A percentile compares a stretch with the other conserved stretches of the same genome.
Evolutionary conservation across 306 rosid genomes (phyloP).

Genomic region (Erythrophleum fordii): DNA sequence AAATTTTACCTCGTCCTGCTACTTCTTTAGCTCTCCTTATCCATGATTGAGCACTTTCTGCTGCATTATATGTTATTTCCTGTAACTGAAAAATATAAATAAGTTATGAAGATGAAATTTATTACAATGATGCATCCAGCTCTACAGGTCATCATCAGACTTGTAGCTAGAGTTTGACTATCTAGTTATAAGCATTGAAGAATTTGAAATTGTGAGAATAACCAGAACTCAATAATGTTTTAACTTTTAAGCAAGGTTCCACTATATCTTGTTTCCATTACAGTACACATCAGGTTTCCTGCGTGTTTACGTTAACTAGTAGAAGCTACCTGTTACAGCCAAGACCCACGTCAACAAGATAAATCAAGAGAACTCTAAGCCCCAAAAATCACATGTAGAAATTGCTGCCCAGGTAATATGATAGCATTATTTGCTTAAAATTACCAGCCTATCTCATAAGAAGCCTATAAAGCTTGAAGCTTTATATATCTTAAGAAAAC

Average conservation of each 20-base stretch:
- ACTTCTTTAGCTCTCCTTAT: constrained; percentile 74
- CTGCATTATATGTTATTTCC: constrained; percentile 63
- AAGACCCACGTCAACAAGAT: constrained; percentile 16
- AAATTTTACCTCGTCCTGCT: constrained; percentile 68
- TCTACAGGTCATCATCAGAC: constrained; percentile 5
- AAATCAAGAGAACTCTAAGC: neutral
- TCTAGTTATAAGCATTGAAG: constrained; percentile 4
- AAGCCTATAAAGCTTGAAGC: constrained; percentile 20
- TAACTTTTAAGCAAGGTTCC: constrained; percentile 13
- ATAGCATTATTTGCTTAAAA: constrained; percentile 1
- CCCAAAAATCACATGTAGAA: constrained; percentile 14
- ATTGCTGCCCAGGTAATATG: constrained; percentile 26
- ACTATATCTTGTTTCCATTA: constrained; percentile 24
- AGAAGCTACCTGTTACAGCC: constrained; percentile 6
- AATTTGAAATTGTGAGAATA: constrained; percentile 24
- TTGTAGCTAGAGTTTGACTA: constrained; percentile 7
- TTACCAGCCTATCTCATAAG: constrained; percentile 20
- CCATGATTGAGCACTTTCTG: constrained; percentile 77
- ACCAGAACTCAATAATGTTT: neutral
- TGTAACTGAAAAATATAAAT: constrained; percentile 60
- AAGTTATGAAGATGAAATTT: constrained; percentile 28
- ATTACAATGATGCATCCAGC: constrained; percentile 24
- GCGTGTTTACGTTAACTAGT: constrained; percentile 21
- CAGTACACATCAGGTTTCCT: neutral
- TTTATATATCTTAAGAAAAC: constrained; percentile 7